Evolutionary conservation across 2,329 filamentous ascomycete species (phyloP).

Genomic region (Trichoderma pleuroti): DNA sequence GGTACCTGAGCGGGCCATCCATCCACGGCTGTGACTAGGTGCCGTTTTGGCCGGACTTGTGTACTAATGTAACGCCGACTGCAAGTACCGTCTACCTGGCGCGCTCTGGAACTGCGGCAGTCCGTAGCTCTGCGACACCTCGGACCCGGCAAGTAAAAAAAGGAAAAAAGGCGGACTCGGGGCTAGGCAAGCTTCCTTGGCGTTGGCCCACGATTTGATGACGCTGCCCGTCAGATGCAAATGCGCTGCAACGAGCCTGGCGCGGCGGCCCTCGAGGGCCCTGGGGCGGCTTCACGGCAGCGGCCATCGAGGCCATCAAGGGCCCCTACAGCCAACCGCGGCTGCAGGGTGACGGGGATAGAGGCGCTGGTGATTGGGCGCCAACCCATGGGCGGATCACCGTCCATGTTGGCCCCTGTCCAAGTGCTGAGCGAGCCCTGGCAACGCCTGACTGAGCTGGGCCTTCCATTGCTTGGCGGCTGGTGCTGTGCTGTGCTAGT

Average conservation of each 20-base stretch:
- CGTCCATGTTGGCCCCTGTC: background rate
- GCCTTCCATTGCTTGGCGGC: no score
- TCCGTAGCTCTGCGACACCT: background rate
- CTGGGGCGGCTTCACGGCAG: constrained; percentile 9
- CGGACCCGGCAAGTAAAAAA: background rate
- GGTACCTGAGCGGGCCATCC: no score
- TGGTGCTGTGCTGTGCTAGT: no score
- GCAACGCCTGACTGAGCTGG: no score
- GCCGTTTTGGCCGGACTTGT: no score
- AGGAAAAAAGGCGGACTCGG: background rate
- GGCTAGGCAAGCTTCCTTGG: background rate
- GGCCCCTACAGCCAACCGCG: background rate
- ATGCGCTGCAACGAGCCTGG: background rate
- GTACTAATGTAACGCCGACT: background rate
- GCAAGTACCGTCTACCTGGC: background rate
- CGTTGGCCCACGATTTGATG: background rate
- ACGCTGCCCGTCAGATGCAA: background rate
- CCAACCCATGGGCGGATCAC: background rate
- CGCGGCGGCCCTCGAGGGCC: background rate
- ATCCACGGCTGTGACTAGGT: no score
- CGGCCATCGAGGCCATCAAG: no score
- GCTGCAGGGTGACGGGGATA: background rate
- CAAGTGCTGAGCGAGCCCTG: background rate
- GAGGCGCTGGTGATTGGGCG: background rate
- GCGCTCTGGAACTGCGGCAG: background rate